These are phyloP conservation scores for Hanseniaspora uvarum DNA, from an alignment of 1,139 yeast genomes.

Conservation along the genomic window DNA sequence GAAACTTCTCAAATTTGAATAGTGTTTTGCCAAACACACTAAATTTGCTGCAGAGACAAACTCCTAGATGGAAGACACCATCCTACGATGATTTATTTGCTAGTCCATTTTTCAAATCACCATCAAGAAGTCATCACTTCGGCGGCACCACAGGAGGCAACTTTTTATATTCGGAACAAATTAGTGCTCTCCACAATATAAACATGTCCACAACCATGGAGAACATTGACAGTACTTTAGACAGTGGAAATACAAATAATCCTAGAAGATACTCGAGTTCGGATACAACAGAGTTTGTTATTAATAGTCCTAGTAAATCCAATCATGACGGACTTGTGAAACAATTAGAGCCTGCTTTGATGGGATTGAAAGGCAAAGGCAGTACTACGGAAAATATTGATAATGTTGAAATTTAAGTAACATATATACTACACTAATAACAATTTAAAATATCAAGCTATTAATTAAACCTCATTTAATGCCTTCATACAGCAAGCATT, in stretches of 20 bases:
- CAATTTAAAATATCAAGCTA: too few species aligned
- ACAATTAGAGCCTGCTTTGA: slow-evolving; percentile 9
- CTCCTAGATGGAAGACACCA: slow-evolving; percentile 30
- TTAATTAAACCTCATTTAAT: too few species aligned
- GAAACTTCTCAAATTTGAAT: neutral
- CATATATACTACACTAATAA: neutral
- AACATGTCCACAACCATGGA: neutral
- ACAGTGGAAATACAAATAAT: neutral
- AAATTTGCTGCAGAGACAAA: slow-evolving; percentile 1
- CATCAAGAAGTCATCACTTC: slow-evolving; percentile 9
- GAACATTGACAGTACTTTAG: neutral
- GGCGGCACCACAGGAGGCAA: neutral
- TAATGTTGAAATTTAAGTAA: neutral
- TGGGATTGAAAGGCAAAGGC: slow-evolving; percentile 6
- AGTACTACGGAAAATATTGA: slow-evolving; percentile 1
- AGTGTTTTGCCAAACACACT: neutral
- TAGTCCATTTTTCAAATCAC: slow-evolving; percentile 26
- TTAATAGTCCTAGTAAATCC: neutral
- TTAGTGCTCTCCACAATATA: neutral
- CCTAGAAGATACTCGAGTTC: neutral
- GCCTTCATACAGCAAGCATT: too few species aligned
- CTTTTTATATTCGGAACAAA: slow-evolving; percentile 8
- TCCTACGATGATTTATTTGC: slow-evolving; percentile 30
- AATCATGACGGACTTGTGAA: neutral
- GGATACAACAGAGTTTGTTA: neutral